Conservation (phyloP, 1,139 yeast genomes). For the Sugiyamaella japonica region DNA sequence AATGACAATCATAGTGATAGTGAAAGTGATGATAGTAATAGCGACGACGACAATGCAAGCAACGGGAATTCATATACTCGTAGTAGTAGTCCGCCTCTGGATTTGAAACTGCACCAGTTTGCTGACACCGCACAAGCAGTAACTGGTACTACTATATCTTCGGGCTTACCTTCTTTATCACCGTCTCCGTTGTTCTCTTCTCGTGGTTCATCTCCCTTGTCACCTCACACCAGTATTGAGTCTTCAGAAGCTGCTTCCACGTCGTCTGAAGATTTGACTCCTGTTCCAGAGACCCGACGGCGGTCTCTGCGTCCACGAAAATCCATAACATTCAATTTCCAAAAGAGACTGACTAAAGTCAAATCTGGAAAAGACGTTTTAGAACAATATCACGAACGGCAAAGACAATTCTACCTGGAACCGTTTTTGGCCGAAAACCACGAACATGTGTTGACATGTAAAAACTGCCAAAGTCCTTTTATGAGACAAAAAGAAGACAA, state of each 20-base stretch:
- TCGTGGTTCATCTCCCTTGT: constrained; percentile 10
- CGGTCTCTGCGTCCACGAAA: constrained; percentile 11
- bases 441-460: constrained; percentile 25
- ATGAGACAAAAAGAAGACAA: constrained; percentile 24
- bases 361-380: constrained; percentile 4
- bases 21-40: constrained; percentile 3
- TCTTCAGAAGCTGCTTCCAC: constrained; percentile 22
- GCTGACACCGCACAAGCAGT: not conserved
- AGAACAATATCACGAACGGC: constrained; percentile 13
- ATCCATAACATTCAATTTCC: not conserved
- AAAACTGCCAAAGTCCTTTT: constrained; percentile 33
- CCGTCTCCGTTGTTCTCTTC: constrained; percentile 19
- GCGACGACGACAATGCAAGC: not conserved
- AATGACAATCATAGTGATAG: constrained; percentile 15
- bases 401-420: constrained; percentile 25
- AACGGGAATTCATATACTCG: too few species aligned
- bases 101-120: not conserved
- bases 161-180: constrained; percentile 2
- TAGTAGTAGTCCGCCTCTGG: not conserved
- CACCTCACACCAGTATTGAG: constrained; percentile 23
- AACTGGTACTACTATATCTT: not conserved
- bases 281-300: constrained; percentile 4
- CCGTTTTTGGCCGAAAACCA: constrained; percentile 27
- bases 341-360: not conserved
- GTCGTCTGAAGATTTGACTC: constrained; percentile 3